Evolutionary conservation across 768 basidiomycete species (phyloP), one percentile per base, ranked within the genome.

Genomic region (Tricholoma sp.): DNA sequence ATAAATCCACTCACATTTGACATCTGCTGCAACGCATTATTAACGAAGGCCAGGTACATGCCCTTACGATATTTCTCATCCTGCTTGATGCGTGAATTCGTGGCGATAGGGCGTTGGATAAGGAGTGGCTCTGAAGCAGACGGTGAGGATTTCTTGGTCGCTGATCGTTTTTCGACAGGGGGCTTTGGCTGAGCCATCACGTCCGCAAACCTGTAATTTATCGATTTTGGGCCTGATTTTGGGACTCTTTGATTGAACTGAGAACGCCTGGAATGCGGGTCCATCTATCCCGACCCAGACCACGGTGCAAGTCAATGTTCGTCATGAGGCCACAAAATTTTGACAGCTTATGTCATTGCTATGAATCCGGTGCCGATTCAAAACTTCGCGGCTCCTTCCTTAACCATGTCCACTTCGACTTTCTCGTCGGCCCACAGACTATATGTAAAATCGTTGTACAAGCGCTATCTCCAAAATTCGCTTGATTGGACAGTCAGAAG

Each of bases 391-490:
- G 56, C 57, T 59, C 57, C 43, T 59, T 55, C 58, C 57, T 52
- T 52, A 49, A 21, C 12, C 60, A 85, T 85, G 84, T 76, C 84
- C 45, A 66, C 74, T 54, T 75, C 80, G 55, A 72, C 88, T 34
- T 93, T 91, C 76, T 80, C 87, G 41, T 74, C 83, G 32, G 88
- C 84, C 4, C 90, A 91, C 76, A 83, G 85, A 68, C 80, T 83
- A 64, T 88, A 94, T 68, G 92, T 94, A 70, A 92, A 96, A 76
- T 91, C 90, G 8, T 82, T 98, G 5, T 98, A 97, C 79, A 87
- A 83, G 66, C 87, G 94, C 35, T 83, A 84, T 64, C 81, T 98
- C 59, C 88, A 82, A 65, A 95, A 97, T 65, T 79, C 90, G 50
- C 76, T 96, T 53, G 87, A 98, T 73, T 98, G 96, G 96, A 85